Conservation (phyloP, 2,329 filamentous ascomycete genomes). For the Cercospora zeina region DNA sequence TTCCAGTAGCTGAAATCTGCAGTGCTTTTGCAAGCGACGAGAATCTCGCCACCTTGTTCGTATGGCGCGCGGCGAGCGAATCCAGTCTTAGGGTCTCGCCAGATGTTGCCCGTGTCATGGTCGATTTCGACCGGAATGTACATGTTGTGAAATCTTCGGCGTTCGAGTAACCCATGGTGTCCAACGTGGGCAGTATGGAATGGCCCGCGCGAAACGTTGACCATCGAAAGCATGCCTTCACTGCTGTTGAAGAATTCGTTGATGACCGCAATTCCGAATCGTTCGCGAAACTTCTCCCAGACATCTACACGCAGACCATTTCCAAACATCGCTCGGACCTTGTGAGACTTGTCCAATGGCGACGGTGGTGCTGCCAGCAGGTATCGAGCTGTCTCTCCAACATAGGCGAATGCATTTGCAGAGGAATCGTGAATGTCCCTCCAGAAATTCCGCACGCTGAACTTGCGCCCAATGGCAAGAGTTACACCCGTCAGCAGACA, state of each 20-base stretch:
- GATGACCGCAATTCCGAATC: constrained; percentile 64
- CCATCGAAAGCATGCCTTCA: constrained; percentile 67
- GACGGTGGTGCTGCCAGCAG: constrained; percentile 66
- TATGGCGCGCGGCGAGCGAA: constrained; percentile 65
- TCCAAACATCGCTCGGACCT: constrained; percentile 61
- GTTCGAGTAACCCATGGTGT: constrained; percentile 66
- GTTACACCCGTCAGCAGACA: constrained; percentile 59
- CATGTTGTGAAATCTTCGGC: constrained; percentile 54
- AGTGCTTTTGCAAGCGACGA: constrained; percentile 62
- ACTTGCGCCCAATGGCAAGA: constrained; percentile 64
- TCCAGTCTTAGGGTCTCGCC: constrained; percentile 65
- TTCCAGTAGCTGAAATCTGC: constrained; percentile 67
- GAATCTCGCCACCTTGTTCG: constrained; percentile 71
- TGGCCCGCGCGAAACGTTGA: constrained; percentile 50
- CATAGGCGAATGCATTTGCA: constrained; percentile 73
- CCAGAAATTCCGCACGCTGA: constrained; percentile 72
- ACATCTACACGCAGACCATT: constrained; percentile 70
- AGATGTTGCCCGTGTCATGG: constrained; percentile 65
- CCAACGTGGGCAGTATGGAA: constrained; percentile 66
- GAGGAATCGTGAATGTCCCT: constrained; percentile 65
- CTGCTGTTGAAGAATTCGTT: constrained; percentile 77
- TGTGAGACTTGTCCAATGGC: constrained; percentile 61
- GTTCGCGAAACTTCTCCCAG: constrained; percentile 64
- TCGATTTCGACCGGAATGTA: constrained; percentile 70
- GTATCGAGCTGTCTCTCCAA: constrained; percentile 75